Evolutionary conservation across 371 early-diverging fungal genomes (phyloP), one percentile per base, ranked within the genome.

Genomic region (Mucor velutinosus): DNA sequence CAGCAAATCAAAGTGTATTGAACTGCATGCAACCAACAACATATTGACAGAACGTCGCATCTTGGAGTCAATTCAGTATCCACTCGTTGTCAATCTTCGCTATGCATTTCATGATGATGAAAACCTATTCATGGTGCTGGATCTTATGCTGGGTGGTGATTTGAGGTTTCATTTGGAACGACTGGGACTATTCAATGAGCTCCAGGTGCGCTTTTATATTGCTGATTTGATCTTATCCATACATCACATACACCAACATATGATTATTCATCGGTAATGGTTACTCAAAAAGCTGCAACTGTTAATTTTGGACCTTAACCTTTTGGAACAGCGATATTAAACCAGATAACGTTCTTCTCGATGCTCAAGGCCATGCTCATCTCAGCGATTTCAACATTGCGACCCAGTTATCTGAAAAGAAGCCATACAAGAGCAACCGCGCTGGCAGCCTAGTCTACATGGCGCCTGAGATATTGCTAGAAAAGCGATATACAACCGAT

Each of bases 381-480:
- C 70, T 97, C 60, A 92, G 94, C 0, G 97, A 97, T 77, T 97
- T 97, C 73, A 94, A 94, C 74, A 89, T 94, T 69, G 94, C 94
- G 4, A 87, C 86, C 11, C 84, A 35, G 11, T 14, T 66, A 1
- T 35, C 14, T 23, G 7, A 57, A 56, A 37, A 35, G 43, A n/a
- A 14, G 41, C 41, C 41, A 11, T 41, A 95, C 30, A 47, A 65
- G 47, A 60, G 85, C 87, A 6, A 67, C 90, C 30, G 81, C n/a
- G 94, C 93, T 10, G 94, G 94, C 21, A 88, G 90, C 45, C 79
- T 89, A 80, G 88, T 90, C 30, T 93, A 93, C 65, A 91, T 91
- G 85, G 83, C 95, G 2, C 95, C 95, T 1, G 95, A 95, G 71
- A 80, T 95, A 2, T 69, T 95, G 10, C 68, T 74, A n/a, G 83